Evolutionary conservation across 192 early-diverging fungal genomes (phyloP).

Genomic region (Endogone sp.): DNA sequence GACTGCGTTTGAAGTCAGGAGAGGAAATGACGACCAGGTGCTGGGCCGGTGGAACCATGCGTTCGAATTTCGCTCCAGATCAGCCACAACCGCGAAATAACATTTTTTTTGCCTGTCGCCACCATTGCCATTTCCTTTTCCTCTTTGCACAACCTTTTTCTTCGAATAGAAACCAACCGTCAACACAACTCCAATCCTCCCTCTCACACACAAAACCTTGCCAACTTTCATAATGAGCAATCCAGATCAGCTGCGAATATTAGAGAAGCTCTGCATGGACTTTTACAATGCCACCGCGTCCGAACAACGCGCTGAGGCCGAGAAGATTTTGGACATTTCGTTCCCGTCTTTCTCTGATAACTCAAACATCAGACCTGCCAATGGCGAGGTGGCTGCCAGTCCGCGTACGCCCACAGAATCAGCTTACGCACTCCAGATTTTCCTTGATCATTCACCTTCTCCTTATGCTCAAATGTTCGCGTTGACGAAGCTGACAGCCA

Average conservation of each 20-base stretch:
- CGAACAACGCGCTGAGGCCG: slow-evolving; percentile 60
- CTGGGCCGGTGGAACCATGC: too few relatives aligned
- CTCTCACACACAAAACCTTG: too few relatives aligned
- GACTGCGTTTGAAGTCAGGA: too few relatives aligned
- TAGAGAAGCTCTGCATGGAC: slow-evolving; percentile 46
- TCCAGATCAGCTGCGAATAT: slow-evolving; percentile 7
- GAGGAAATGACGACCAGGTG: too few relatives aligned
- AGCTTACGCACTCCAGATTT: slow-evolving; percentile 46
- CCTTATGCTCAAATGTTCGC: slow-evolving; percentile 73
- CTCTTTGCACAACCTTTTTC: too few relatives aligned
- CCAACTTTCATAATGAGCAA: too few relatives aligned
- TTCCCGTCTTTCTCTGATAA: slow-evolving; percentile 82
- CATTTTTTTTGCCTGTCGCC: too few relatives aligned
- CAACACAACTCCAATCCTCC: too few relatives aligned
- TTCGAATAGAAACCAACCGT: too few relatives aligned
- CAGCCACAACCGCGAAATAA: too few relatives aligned
- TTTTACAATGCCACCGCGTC: slow-evolving; percentile 56
- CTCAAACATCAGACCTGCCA: slow-evolving; percentile 23
- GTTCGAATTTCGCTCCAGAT: too few relatives aligned
- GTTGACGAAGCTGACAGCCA: slow-evolving; percentile 46
- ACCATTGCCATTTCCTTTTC: too few relatives aligned
- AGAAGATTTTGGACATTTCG: slow-evolving; percentile 66
- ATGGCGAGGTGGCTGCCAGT: slow-evolving; percentile 34
- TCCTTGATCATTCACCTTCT: slow-evolving; percentile 56
- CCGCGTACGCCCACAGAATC: slow-evolving; percentile 47